phyloP scores from a whole-genome alignment of 1,284 basidiomycete species.

The Lentinula novae-zelandiae region DNA sequence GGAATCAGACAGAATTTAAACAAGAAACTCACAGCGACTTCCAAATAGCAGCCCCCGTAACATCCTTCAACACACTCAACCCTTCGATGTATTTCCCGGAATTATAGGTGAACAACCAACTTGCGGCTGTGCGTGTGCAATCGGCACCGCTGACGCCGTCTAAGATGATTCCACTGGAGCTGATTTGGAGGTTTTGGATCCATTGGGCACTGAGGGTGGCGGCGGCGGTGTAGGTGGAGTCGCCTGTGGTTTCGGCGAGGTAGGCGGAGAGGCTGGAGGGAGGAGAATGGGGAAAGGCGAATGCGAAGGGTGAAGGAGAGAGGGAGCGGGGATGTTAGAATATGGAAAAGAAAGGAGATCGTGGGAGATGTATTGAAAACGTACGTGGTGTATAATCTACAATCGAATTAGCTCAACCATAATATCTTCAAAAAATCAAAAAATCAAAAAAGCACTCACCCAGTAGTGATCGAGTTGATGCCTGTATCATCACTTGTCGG shows the following conservation, averaged over 20 bases:
- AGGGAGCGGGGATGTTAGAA: too few species aligned
- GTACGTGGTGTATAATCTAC: conserved; percentile 35
- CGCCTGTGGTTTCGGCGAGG: conserved; percentile 40
- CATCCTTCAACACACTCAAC: conserved; percentile 36
- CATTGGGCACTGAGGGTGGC: conserved; percentile 42
- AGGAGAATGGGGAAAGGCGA: too few species aligned
- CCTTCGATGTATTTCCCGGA: conserved; percentile 50
- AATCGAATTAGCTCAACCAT: too few species aligned
- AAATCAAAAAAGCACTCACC: conserved; percentile 26
- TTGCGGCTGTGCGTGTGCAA: conserved; percentile 38
- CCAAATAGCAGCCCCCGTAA: conserved; percentile 40
- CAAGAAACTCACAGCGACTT: conserved; percentile 28
- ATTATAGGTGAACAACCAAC: conserved; percentile 49
- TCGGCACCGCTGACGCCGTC: conserved; percentile 42
- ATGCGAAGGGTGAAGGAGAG: too few species aligned
- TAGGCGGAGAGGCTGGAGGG: conserved; percentile 38
- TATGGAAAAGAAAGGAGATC: neutral
- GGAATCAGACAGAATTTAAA: too few species aligned
- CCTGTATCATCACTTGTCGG: conserved; percentile 33
- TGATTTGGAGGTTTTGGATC: conserved; percentile 43
- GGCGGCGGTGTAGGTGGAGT: conserved; percentile 40
- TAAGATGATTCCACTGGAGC: conserved; percentile 36
- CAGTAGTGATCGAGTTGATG: conserved; percentile 47
- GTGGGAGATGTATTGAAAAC: conserved; percentile 4
- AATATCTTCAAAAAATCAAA: too few species aligned